Percentiles rank a stretch among this genome's conserved stretches.
phyloP scores from a whole-genome alignment of 2,329 filamentous ascomycete genomes.

The Mollisia scopiformis region DNA sequence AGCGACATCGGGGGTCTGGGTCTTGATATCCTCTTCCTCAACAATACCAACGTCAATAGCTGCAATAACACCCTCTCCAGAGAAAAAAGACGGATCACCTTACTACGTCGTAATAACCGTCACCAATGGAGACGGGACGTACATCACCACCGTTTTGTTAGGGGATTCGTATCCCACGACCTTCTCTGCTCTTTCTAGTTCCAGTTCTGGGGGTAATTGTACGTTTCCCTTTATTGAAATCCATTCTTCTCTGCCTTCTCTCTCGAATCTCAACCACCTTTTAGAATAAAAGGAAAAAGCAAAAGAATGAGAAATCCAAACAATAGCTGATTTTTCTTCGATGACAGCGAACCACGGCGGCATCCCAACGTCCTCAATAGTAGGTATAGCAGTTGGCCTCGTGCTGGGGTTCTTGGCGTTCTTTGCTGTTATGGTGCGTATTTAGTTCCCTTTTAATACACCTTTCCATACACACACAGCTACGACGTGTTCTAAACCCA shows the following conservation, averaged over 20 bases:
- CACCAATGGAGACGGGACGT: not conserved
- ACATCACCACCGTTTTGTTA: not conserved
- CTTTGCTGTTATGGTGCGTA: conserved; percentile 17
- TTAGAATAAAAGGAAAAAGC: too few species aligned
- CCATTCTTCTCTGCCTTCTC: too few species aligned
- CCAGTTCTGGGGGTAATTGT: too few species aligned
- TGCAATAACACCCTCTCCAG: not conserved
- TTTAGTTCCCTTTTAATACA: too few species aligned
- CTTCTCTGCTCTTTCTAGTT: not conserved
- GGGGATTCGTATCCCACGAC: not conserved
- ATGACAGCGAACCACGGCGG: conserved; percentile 3
- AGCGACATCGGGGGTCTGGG: not conserved
- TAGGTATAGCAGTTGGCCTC: conserved; percentile 26
- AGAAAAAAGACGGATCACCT: not conserved
- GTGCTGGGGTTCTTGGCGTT: conserved; percentile 12
- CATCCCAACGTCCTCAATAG: conserved; percentile 18
- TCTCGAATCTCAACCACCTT: not conserved
- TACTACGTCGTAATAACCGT: not conserved
- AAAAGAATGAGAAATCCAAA: too few species aligned
- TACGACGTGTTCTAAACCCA: too few species aligned
- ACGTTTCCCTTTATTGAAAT: too few species aligned
- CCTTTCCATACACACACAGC: too few species aligned
- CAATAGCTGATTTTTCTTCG: too few species aligned
- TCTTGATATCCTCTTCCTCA: not conserved
- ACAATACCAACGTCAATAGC: not conserved